Percentiles rank a stretch among this genome's conserved stretches.
Conservation (phyloP, 371 early-diverging fungal species). For the Mortierella sp. region DNA sequence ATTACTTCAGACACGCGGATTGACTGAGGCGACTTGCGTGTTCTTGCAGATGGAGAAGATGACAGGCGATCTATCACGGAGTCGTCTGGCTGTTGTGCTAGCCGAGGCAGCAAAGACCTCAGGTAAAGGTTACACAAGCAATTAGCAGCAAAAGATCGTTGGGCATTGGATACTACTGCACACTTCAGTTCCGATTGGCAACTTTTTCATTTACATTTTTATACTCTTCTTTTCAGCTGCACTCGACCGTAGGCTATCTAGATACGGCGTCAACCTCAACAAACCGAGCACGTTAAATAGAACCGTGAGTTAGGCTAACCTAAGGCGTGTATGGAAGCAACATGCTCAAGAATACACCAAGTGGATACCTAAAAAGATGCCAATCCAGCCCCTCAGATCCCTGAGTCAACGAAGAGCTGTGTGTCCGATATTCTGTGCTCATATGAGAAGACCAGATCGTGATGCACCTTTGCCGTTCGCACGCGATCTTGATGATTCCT, state of each 20-base stretch:
- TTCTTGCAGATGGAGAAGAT: constrained; percentile 44
- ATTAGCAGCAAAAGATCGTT: background rate
- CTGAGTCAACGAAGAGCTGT: too few species aligned
- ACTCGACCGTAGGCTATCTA: constrained; percentile 37
- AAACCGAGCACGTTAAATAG: background rate
- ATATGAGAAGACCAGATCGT: too few species aligned
- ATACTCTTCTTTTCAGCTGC: constrained; percentile 17
- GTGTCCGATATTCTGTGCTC: too few species aligned
- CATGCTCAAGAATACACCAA: too few species aligned
- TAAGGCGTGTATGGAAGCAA: too few species aligned
- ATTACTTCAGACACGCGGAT: constrained; percentile 20
- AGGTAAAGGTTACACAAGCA: constrained; percentile 10
- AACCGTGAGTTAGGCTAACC: background rate
- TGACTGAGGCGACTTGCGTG: constrained; percentile 39
- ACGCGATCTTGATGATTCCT: too few species aligned
- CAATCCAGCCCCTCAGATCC: too few species aligned
- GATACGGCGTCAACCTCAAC: constrained; percentile 51
- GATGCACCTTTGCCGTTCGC: too few species aligned
- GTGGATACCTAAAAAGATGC: too few species aligned
- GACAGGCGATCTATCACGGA: constrained; percentile 30
- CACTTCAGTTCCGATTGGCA: background rate
- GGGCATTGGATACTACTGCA: background rate
- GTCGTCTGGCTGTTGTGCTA: constrained; percentile 33
- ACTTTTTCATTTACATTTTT: background rate
- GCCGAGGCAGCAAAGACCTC: constrained; percentile 38